phyloP scores from a whole-genome alignment of 1,139 yeast species.

The Sugiyamaella paludigena region DNA sequence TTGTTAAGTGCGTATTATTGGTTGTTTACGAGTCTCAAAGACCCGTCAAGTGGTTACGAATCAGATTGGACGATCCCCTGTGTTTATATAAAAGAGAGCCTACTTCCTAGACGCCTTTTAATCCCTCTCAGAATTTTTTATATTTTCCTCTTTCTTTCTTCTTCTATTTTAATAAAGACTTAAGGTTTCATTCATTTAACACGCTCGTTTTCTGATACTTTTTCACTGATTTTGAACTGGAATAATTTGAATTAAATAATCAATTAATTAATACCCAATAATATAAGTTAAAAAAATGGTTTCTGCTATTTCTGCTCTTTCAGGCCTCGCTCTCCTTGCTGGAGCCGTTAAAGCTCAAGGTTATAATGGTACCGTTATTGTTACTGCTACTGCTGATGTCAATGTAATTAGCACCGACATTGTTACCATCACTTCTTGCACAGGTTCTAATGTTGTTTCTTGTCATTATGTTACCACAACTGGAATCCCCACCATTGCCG shows the following conservation, averaged over 20 bases:
- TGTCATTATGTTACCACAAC: conserved; percentile 28
- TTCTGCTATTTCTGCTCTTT: conserved; percentile 19
- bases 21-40: no score
- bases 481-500: conserved; percentile 18
- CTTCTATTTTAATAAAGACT: no score
- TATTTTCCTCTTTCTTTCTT: no score
- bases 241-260: background rate
- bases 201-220: no score
- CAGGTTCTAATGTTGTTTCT: conserved; percentile 27
- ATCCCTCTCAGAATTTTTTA: no score
- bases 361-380: conserved; percentile 12
- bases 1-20: no score
- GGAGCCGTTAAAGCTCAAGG: conserved; percentile 18
- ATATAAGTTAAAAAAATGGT: conserved; percentile 16
- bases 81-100: no score
- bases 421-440: conserved; percentile 25
- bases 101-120: no score
- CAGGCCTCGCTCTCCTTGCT: conserved; percentile 20
- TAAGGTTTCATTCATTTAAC: no score
- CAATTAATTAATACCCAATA: conserved; percentile 2
- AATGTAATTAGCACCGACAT: conserved; percentile 21
- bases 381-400: conserved; percentile 18
- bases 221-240: background rate
- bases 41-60: no score
- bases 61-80: no score